phyloP scores from a whole-genome alignment of 2,329 filamentous ascomycete species.

The Coniochaeta sp. region DNA sequence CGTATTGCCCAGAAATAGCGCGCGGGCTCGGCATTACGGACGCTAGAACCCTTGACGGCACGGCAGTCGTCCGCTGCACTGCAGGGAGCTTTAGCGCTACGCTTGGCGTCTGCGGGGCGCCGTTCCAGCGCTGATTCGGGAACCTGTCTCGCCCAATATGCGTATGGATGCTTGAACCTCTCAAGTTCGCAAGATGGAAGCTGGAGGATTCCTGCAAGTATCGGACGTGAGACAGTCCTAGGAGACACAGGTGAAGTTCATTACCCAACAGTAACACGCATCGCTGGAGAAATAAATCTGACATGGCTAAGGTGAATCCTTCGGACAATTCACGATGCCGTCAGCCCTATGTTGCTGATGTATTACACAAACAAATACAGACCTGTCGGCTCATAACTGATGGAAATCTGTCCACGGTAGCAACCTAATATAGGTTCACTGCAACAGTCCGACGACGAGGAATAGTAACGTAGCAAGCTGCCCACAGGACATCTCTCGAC shows the following conservation, averaged over 20 bases:
- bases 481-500: not conserved
- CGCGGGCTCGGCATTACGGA: not conserved
- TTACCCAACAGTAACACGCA: not conserved
- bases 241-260: not conserved
- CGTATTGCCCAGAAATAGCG: not conserved
- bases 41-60: not conserved
- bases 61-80: not conserved
- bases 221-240: too few relatives aligned
- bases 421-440: not conserved
- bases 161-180: not conserved
- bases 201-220: too few relatives aligned
- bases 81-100: not conserved
- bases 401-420: not conserved
- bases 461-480: not conserved
- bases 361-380: too few relatives aligned
- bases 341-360: not conserved
- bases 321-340: not conserved
- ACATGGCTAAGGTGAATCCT: not conserved
- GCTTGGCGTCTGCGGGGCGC: not conserved
- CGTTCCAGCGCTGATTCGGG: not conserved
- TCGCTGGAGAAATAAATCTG: too few relatives aligned
- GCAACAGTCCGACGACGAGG: not conserved
- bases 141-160: not conserved
- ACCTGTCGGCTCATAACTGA: not conserved
- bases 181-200: not conserved